phyloP scores from a whole-genome alignment of 83 land plant genomes.

The Picea abies region DNA sequence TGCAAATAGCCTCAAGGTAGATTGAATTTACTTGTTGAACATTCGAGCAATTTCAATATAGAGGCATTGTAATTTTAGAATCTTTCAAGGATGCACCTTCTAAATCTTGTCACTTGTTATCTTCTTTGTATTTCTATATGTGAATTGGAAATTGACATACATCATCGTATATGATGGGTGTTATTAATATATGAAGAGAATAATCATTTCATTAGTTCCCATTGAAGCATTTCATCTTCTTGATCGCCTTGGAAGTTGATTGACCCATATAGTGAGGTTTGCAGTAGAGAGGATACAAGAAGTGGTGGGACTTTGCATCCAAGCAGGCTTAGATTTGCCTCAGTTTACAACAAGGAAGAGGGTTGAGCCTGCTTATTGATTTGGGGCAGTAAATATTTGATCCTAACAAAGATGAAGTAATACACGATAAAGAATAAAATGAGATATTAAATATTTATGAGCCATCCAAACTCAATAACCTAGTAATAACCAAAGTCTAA shows the following conservation, averaged over 20 bases:
- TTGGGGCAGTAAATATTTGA: conserved; percentile 55
- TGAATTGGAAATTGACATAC: no score
- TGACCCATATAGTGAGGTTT: conserved; percentile 73
- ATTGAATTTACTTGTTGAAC: no score
- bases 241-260: conserved; percentile 77
- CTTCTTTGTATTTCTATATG: no score
- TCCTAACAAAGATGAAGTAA: conserved; percentile 64
- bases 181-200: no score
- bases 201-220: conserved; percentile 21
- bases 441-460: conserved; percentile 32
- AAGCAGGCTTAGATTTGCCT: conserved; percentile 93
- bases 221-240: conserved; percentile 84
- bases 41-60: no score
- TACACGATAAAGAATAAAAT: conserved; percentile 42
- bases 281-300: conserved; percentile 75
- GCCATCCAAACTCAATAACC: conserved; percentile 32
- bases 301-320: conserved; percentile 90
- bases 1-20: no score
- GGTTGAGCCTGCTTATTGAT: conserved; percentile 64
- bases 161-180: no score
- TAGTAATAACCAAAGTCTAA: no score
- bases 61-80: no score
- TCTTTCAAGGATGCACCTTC: no score
- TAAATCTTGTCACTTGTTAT: no score
- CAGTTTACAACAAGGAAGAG: conserved; percentile 81